These are phyloP conservation scores for Yamadazyma taylorii DNA, from an alignment of 1,139 yeast genomes.

Conservation along the genomic window DNA sequence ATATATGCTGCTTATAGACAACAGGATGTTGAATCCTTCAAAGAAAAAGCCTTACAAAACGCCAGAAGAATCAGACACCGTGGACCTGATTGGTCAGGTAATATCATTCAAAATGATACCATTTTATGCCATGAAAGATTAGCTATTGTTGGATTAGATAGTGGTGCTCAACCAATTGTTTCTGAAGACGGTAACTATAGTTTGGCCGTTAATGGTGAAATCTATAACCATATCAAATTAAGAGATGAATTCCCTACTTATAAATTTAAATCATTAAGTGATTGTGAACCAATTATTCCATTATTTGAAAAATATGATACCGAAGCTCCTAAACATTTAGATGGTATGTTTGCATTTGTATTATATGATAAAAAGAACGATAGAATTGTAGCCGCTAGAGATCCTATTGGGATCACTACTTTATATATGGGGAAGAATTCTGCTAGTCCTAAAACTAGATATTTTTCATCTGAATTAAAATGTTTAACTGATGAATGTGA, in stretches of 20 bases:
- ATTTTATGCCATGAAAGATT: conserved; percentile 91
- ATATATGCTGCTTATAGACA: conserved; percentile 90
- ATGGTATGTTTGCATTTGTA: conserved; percentile 98
- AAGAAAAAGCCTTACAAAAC: conserved; percentile 82
- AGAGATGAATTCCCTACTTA: conserved; percentile 75
- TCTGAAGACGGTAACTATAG: conserved; percentile 72
- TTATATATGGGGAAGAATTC: conserved; percentile 90
- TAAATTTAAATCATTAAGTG: conserved; percentile 81
- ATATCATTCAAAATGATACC: conserved; percentile 73
- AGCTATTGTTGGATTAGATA: conserved; percentile 91
- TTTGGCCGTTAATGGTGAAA: conserved; percentile 94
- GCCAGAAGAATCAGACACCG: conserved; percentile 95
- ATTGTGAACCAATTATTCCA: conserved; percentile 97
- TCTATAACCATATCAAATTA: conserved; percentile 90
- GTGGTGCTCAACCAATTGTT: conserved; percentile 97
- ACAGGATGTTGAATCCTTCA: conserved; percentile 76
- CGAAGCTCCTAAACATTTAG: conserved; percentile 90
- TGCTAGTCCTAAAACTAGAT: conserved; percentile 69
- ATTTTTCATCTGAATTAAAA: conserved; percentile 92
- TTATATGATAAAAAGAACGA: conserved; percentile 81
- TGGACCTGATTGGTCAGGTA: conserved; percentile 99
- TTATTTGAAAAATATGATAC: conserved; percentile 79
- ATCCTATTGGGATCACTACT: conserved; percentile 96
- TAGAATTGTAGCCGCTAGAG: conserved; percentile 94
- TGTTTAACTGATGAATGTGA: conserved; percentile 95